A percentile compares a stretch with the other conserved stretches of the same genome.
These are phyloP conservation scores for Orbilia javanica DNA, from an alignment of 2,329 filamentous ascomycete species.

Conservation along the genomic window DNA sequence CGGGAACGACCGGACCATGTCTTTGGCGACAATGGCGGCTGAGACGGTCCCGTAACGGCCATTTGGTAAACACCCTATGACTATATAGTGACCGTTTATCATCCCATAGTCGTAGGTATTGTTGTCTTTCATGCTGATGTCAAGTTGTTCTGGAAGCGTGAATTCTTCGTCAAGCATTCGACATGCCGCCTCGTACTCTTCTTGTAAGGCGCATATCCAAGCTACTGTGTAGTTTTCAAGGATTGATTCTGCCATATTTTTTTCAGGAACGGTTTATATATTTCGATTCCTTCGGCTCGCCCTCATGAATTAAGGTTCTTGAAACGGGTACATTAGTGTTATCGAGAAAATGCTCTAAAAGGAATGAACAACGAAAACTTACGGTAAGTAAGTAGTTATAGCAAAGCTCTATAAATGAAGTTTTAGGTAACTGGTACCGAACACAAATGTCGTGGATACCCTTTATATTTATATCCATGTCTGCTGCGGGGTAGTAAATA, in stretches of 20 bases:
- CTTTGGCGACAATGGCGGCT: slow-evolving; percentile 15
- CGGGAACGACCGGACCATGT: slow-evolving; percentile 36
- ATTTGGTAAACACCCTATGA: slow-evolving; percentile 22
- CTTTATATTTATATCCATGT: too few species aligned
- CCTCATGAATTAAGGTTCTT: too few species aligned
- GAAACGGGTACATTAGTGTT: too few species aligned
- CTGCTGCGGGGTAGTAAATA: too few species aligned
- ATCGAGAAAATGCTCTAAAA: too few species aligned
- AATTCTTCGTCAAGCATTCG: slow-evolving; percentile 42
- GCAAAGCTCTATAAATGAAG: too few species aligned
- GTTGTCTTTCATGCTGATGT: neutral
- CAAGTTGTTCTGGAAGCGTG: neutral
- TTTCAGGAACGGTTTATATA: neutral
- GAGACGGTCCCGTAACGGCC: neutral
- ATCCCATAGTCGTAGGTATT: slow-evolving; percentile 24
- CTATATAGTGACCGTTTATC: slow-evolving; percentile 3
- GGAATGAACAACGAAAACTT: too few species aligned
- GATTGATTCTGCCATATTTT: neutral
- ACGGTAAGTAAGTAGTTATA: too few species aligned
- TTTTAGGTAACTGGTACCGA: too few species aligned
- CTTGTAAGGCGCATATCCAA: slow-evolving; percentile 56
- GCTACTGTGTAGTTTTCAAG: slow-evolving; percentile 30
- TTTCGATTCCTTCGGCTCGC: too few species aligned
- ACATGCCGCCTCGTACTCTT: slow-evolving; percentile 32
- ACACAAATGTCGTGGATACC: too few species aligned